Evolutionary conservation across 768 basidiomycete genomes (phyloP).

Genomic region (Trametes punicea): DNA sequence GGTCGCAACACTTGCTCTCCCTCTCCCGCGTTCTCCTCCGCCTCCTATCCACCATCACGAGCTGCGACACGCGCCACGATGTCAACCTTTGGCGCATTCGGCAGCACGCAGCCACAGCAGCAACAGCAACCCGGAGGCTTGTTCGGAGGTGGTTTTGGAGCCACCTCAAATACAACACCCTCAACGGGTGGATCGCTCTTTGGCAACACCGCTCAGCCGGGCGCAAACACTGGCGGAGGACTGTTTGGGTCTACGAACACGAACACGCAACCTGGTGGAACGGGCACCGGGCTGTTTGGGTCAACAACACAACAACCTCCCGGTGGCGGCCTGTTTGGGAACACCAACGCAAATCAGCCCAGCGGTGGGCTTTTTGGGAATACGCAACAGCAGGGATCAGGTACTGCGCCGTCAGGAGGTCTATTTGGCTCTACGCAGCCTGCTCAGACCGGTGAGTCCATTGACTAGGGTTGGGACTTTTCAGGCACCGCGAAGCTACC

Average conservation of each 20-base stretch:
- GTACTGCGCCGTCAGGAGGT: background rate
- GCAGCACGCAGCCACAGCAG: conserved; percentile 15
- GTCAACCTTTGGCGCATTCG: conserved; percentile 20
- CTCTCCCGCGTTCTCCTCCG: background rate
- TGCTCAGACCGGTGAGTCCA: conserved; percentile 2
- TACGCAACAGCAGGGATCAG: conserved; percentile 12
- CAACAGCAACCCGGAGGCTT: conserved; percentile 16
- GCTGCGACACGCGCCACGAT: background rate
- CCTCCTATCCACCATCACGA: background rate
- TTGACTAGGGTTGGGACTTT: background rate
- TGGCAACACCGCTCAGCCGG: conserved; percentile 10
- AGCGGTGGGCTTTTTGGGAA: conserved; percentile 23
- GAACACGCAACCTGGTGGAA: conserved; percentile 3
- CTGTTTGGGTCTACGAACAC: conserved; percentile 13
- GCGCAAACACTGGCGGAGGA: conserved; percentile 24
- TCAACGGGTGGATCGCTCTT: conserved; percentile 23
- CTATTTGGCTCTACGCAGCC: conserved; percentile 20
- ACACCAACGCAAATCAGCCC: conserved; percentile 20
- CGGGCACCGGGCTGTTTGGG: conserved; percentile 26
- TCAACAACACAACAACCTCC: conserved; percentile 15
- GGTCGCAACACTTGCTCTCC: background rate
- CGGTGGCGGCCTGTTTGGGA: conserved; percentile 32
- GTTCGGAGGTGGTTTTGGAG: conserved; percentile 4
- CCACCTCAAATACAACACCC: background rate
- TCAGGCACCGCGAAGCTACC: too few relatives aligned